Evolutionary conservation across 306 rosid species (phyloP).

Genomic region (Crotalaria pallida): DNA sequence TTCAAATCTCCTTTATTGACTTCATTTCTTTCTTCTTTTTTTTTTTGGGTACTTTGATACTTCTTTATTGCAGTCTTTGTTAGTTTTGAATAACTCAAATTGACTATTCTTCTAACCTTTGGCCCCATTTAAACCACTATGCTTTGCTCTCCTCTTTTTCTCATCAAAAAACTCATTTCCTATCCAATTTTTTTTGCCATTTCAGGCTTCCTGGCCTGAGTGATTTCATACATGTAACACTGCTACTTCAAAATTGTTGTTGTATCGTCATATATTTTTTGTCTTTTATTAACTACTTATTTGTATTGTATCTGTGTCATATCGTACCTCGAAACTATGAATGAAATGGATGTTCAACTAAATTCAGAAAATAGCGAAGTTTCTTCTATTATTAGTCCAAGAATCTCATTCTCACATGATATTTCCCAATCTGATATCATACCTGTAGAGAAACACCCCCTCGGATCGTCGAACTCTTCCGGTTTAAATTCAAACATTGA

Average conservation of each 20-base stretch:
- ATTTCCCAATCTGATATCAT: slow-evolving; percentile 51
- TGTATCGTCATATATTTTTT: no score
- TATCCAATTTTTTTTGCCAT: not conserved
- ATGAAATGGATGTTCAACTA: slow-evolving; percentile 66
- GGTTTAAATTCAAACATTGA: slow-evolving; percentile 51
- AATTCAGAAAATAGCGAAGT: slow-evolving; percentile 45
- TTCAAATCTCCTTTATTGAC: slow-evolving; percentile 5
- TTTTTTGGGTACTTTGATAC: slow-evolving; percentile 7
- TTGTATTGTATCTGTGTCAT: no score
- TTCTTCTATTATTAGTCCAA: slow-evolving; percentile 52
- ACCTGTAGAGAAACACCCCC: slow-evolving; percentile 58
- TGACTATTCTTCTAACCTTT: slow-evolving; percentile 20
- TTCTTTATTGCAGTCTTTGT: slow-evolving; percentile 24
- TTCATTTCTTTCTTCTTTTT: no score
- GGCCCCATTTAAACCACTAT: slow-evolving; percentile 18
- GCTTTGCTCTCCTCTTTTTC: not conserved
- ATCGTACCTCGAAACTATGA: slow-evolving; percentile 1
- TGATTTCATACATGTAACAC: not conserved
- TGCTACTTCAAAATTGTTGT: no score
- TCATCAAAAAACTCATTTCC: not conserved
- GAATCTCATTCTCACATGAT: slow-evolving; percentile 80
- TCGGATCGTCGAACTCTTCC: slow-evolving; percentile 45
- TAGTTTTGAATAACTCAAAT: slow-evolving; percentile 33
- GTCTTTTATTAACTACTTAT: not conserved
- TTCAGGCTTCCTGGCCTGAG: not conserved